Percentiles rank a stretch among this genome's conserved stretches.
phyloP scores from a whole-genome alignment of 257 asterid genomes.

The Linderniella brevidens region DNA sequence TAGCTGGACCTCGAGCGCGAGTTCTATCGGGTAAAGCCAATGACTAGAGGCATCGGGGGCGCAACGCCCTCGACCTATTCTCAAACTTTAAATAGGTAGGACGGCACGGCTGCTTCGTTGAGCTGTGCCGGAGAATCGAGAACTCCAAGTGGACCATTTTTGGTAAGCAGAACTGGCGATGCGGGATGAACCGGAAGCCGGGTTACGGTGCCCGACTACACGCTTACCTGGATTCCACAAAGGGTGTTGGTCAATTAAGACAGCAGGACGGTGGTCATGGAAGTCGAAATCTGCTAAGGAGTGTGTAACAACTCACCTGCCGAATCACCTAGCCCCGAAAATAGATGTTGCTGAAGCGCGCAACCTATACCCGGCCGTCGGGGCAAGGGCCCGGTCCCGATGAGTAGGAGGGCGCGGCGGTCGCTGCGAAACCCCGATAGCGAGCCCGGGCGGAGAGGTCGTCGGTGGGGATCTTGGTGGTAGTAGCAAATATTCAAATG shows the following conservation, averaged over 20 bases:
- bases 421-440: background rate
- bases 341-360: background rate
- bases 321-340: background rate
- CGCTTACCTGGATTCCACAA: background rate
- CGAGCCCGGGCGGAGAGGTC: background rate
- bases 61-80: conserved; percentile 1
- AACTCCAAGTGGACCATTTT: conserved; percentile 2
- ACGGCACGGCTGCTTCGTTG: conserved; percentile 2
- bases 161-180: conserved; percentile 5
- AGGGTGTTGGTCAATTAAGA: conserved; percentile 2
- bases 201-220: background rate
- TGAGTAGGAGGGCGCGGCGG: conserved; percentile 7
- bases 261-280: too few relatives aligned
- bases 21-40: too few relatives aligned
- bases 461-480: background rate
- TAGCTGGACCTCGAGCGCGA: too few relatives aligned
- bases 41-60: background rate
- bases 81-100: conserved; percentile 5
- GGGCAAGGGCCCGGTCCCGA: conserved; percentile 5
- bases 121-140: background rate
- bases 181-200: conserved; percentile 3
- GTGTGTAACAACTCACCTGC: background rate
- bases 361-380: conserved; percentile 3
- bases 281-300: too few relatives aligned
- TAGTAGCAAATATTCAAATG: conserved; percentile 7